Conservation (phyloP, 2,329 filamentous ascomycete species). For the Monosporascus sp. region DNA sequence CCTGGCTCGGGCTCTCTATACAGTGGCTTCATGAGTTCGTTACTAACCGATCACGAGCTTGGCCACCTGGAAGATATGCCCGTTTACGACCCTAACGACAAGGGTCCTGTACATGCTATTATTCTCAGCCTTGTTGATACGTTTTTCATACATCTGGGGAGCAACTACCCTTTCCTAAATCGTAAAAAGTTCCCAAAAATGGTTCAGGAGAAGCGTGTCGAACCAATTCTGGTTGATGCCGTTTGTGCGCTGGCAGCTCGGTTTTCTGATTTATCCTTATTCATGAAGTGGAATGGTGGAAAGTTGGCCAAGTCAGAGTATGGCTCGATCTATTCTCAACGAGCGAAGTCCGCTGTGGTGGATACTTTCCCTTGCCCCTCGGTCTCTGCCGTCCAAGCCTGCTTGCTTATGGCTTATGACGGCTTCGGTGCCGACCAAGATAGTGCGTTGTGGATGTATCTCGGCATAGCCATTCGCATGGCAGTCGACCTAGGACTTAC, state of each 20-base stretch:
- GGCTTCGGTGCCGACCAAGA: conserved; percentile 85
- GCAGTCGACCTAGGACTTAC: conserved; percentile 76
- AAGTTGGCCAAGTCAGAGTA: conserved; percentile 57
- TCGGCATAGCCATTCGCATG: conserved; percentile 82
- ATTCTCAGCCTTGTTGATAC: conserved; percentile 72
- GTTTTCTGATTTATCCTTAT: conserved; percentile 62
- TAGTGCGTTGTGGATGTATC: conserved; percentile 89
- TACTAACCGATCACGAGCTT: conserved; percentile 36
- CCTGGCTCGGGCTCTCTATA: conserved; percentile 35
- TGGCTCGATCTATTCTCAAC: conserved; percentile 71
- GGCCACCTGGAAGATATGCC: conserved; percentile 52
- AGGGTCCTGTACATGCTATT: conserved; percentile 64
- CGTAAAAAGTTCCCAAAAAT: conserved; percentile 67
- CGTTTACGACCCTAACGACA: conserved; percentile 69
- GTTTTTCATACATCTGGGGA: conserved; percentile 78
- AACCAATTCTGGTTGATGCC: conserved; percentile 80
- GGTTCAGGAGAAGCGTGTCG: conserved; percentile 73
- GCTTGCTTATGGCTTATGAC: conserved; percentile 78
- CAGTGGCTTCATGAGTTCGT: conserved; percentile 32
- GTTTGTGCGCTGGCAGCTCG: conserved; percentile 77
- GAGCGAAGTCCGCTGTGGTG: conserved; percentile 76
- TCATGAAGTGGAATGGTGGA: conserved; percentile 42
- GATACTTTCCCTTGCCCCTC: conserved; percentile 80
- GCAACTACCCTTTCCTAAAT: conserved; percentile 79
- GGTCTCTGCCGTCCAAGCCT: conserved; percentile 78